Percentiles rank a stretch among this genome's conserved stretches.
Evolutionary conservation across 139 green algal genomes (phyloP).

Genomic region (Edaphochlamys debaryana): DNA sequence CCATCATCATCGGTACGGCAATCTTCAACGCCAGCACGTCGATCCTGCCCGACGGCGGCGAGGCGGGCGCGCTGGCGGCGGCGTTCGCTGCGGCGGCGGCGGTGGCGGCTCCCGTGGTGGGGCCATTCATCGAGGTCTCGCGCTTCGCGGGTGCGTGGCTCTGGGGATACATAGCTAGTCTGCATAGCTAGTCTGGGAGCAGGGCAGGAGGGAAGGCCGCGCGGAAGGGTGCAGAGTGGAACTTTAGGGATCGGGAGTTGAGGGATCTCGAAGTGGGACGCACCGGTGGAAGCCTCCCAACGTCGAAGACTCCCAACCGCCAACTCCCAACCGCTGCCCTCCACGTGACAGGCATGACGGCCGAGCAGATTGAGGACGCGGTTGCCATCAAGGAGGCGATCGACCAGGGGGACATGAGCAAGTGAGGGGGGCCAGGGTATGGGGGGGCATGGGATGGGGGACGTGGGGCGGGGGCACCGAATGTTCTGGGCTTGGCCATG

Average conservation of each 20-base stretch:
- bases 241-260: no score
- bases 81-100: conserved; percentile 46
- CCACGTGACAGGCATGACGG: conserved; percentile 47
- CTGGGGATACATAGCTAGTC: no score
- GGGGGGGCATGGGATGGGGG: not conserved
- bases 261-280: no score
- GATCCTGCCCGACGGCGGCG: conserved; percentile 38
- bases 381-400: conserved; percentile 77
- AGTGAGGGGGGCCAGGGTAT: no score
- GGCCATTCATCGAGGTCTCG: conserved; percentile 74
- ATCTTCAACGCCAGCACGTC: conserved; percentile 28
- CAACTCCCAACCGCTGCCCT: no score
- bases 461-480: not conserved
- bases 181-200: no score
- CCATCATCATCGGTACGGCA: conserved; percentile 40
- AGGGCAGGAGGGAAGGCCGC: no score
- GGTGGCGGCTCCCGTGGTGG: conserved; percentile 72
- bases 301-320: no score
- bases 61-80: conserved; percentile 37
- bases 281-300: no score
- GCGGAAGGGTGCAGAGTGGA: no score
- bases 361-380: conserved; percentile 80
- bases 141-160: conserved; percentile 50
- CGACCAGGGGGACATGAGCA: conserved; percentile 48
- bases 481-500: not conserved